These are phyloP conservation scores for Prunus armeniaca DNA, from an alignment of 306 rosid species.

Conservation along the genomic window DNA sequence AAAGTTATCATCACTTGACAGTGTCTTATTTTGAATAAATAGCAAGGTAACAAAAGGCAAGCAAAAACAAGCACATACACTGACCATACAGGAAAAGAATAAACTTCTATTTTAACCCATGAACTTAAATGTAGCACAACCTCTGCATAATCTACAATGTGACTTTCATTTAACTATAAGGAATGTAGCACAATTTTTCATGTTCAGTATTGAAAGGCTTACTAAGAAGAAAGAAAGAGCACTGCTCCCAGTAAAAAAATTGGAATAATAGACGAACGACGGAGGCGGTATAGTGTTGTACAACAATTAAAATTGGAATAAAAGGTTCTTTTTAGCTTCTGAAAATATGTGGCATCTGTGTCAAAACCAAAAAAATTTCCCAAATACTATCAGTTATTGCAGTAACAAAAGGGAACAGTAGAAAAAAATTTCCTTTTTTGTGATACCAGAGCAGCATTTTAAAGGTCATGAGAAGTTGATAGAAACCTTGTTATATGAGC, in stretches of 20 bases:
- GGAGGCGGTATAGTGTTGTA: not conserved
- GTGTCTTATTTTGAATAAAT: too few relatives aligned
- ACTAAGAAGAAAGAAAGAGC: too few relatives aligned
- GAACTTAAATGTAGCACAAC: too few relatives aligned
- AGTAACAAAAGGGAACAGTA: not conserved
- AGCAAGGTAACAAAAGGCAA: not conserved
- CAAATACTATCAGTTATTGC: not conserved
- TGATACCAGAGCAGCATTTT: not conserved
- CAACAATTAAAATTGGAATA: not conserved
- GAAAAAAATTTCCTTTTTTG: not conserved
- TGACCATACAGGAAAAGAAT: not conserved
- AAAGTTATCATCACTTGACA: too few relatives aligned
- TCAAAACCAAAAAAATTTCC: not conserved
- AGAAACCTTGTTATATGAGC: not conserved
- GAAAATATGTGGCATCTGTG: not conserved
- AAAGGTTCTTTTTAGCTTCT: not conserved
- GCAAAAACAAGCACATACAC: not conserved
- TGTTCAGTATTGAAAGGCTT: too few relatives aligned
- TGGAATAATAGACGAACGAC: not conserved
- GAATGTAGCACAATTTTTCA: too few relatives aligned
- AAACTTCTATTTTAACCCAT: too few relatives aligned
- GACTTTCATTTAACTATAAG: too few relatives aligned
- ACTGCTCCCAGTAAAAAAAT: too few relatives aligned
- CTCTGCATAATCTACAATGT: too few relatives aligned
- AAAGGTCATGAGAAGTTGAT: not conserved